These are phyloP conservation scores for Rehmannia glutinosa DNA, from an alignment of 257 asterid species.

Conservation along the genomic window DNA sequence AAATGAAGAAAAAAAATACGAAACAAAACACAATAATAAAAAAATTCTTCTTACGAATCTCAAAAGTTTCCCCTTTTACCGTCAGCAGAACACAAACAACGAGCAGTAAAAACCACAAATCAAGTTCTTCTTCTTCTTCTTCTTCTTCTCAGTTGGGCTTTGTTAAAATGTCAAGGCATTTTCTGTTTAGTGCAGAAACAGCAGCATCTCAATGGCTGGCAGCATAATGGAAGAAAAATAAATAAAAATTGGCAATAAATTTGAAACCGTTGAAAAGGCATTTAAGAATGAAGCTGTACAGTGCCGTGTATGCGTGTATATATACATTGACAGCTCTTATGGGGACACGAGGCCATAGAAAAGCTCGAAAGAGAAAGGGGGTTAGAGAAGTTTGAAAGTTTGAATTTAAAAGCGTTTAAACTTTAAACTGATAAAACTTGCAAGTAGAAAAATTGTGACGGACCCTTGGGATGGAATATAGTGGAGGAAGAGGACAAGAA, in stretches of 20 bases:
- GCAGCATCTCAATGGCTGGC: slow-evolving; percentile 16
- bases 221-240: not conserved
- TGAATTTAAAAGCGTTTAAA: slow-evolving; percentile 2
- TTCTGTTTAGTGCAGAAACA: not conserved
- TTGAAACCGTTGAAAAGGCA: slow-evolving; percentile 23
- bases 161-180: not conserved
- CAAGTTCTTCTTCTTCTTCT: no score
- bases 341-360: slow-evolving; percentile 18
- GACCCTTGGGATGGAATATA: not conserved
- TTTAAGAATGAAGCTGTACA: slow-evolving; percentile 20
- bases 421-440: not conserved
- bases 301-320: slow-evolving; percentile 1
- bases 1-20: not conserved
- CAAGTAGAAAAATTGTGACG: not conserved
- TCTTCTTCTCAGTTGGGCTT: not conserved
- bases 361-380: not conserved
- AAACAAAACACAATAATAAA: not conserved
- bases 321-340: slow-evolving; percentile 22
- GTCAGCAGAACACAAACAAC: no score
- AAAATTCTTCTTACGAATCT: not conserved
- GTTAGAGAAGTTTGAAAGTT: slow-evolving; percentile 24
- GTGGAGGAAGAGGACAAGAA: slow-evolving; percentile 3
- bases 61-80: not conserved
- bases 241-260: slow-evolving; percentile 13
- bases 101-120: no score